phyloP scores from a whole-genome alignment of 2,329 filamentous ascomycete genomes.

The Talaromyces funiculosus region DNA sequence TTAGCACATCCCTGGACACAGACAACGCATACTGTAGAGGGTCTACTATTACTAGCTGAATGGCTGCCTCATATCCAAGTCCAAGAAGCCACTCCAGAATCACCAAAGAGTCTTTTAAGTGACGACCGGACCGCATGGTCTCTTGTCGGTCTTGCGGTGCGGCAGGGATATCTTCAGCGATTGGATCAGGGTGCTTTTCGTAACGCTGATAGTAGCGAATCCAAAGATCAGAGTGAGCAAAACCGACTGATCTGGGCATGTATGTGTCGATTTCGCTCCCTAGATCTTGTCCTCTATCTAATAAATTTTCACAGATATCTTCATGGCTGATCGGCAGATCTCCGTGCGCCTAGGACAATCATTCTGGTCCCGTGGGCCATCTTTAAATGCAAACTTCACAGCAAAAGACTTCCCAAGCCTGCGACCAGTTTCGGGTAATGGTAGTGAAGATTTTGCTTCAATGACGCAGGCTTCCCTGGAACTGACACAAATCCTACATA shows the following conservation, averaged over 20 bases:
- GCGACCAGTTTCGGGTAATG: not conserved
- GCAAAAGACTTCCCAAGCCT: conserved; percentile 18
- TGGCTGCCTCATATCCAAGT: conserved; percentile 19
- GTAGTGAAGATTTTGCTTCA: not conserved
- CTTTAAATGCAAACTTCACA: conserved; percentile 17
- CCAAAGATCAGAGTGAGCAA: not conserved
- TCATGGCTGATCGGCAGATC: conserved; percentile 20
- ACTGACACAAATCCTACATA: conserved; percentile 18
- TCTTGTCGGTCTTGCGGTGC: conserved; percentile 20
- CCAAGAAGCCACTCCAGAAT: not conserved
- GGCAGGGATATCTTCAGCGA: conserved; percentile 20
- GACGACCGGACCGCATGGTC: conserved; percentile 23
- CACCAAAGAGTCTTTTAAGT: not conserved
- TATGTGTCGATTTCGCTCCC: not conserved
- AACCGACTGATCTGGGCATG: not conserved
- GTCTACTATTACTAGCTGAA: conserved; percentile 19
- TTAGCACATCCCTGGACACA: conserved; percentile 16
- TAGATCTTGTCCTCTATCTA: not conserved
- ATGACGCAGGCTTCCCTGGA: conserved; percentile 18
- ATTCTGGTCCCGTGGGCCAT: conserved; percentile 22
- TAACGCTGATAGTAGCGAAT: not conserved
- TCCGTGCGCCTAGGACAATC: conserved; percentile 22
- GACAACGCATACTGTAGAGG: conserved; percentile 17
- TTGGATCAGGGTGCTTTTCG: conserved; percentile 19
- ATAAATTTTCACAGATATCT: conserved; percentile 11